Evolutionary conservation across 2,329 filamentous ascomycete genomes (phyloP).

Genomic region (Penicillium sp.): DNA sequence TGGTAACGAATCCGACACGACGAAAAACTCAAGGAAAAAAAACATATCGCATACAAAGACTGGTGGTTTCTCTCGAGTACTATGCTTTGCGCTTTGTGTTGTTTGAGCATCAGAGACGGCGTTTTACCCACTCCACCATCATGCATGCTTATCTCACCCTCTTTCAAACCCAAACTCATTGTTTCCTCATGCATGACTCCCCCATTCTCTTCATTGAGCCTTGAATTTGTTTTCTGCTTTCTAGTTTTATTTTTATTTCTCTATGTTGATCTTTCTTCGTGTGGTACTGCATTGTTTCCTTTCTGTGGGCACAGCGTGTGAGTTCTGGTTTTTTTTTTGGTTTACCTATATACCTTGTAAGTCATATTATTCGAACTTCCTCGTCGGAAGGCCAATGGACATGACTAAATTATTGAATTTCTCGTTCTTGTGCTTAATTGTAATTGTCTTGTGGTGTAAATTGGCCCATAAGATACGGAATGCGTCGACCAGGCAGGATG

Average conservation of each 20-base stretch:
- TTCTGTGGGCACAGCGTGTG: conserved; percentile 30
- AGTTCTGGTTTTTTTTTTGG: conserved; percentile 25
- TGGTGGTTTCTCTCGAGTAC: conserved; percentile 16
- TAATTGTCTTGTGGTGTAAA: background rate
- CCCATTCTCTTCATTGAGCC: conserved; percentile 10
- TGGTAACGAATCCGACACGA: conserved; percentile 1
- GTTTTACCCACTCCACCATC: conserved; percentile 14
- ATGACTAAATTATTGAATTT: conserved; percentile 15
- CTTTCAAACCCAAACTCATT: background rate
- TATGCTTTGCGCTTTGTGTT: conserved; percentile 12
- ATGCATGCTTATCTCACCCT: conserved; percentile 13
- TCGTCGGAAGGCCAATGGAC: conserved; percentile 22
- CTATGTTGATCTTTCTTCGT: background rate
- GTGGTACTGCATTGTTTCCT: conserved; percentile 24
- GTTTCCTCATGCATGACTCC: conserved; percentile 14
- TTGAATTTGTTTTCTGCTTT: conserved; percentile 5
- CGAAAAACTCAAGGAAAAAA: conserved; percentile 14
- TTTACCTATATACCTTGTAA: conserved; percentile 13
- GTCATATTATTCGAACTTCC: conserved; percentile 22
- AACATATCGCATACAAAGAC: conserved; percentile 16
- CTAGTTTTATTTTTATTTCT: conserved; percentile 5
- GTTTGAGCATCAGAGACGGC: conserved; percentile 27
- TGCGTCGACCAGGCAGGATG: too few species aligned
- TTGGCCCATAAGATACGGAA: background rate
- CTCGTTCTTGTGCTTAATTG: background rate